Percentiles rank a stretch among this genome's conserved stretches.
These are phyloP conservation scores for Trypanosoma melophagium DNA, from an alignment of 208 protist species.

Conservation along the genomic window DNA sequence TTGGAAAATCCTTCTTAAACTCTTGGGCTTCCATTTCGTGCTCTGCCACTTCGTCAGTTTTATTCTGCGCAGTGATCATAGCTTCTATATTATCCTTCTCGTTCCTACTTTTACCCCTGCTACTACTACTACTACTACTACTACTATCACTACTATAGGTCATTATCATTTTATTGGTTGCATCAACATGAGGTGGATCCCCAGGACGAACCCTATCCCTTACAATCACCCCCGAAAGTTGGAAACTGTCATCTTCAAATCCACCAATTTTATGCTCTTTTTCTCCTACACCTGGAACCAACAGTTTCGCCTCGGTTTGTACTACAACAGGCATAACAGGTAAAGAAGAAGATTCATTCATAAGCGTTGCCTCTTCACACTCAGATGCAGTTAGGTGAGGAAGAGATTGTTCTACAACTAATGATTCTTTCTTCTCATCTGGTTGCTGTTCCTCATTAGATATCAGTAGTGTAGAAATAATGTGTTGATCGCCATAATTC, in stretches of 20 bases:
- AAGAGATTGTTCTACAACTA: no score
- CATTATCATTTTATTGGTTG: no score
- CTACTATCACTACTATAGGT: neutral
- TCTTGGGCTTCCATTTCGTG: no score
- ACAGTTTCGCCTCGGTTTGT: neutral
- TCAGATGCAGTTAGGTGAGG: no score
- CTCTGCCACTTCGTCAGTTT: no score
- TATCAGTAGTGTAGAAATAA: no score
- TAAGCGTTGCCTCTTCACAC: no score
- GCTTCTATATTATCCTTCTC: neutral
- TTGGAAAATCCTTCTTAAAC: no score
- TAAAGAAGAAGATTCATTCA: no score
- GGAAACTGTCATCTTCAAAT: constrained; percentile 4
- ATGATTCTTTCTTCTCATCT: no score
- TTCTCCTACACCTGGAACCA: neutral
- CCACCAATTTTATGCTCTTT: neutral
- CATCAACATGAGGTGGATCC: neutral
- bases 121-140: neutral
- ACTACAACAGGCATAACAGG: neutral
- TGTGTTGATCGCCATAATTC: neutral
- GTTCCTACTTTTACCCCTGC: neutral
- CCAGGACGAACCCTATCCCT: neutral
- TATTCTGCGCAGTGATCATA: neutral
- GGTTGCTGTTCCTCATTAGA: no score
- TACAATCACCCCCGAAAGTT: neutral